A percentile compares a stretch with the other conserved stretches of the same genome.
Conservation (phyloP, 2,329 filamentous ascomycete genomes). For the Aspergillus pseudoterreus region DNA sequence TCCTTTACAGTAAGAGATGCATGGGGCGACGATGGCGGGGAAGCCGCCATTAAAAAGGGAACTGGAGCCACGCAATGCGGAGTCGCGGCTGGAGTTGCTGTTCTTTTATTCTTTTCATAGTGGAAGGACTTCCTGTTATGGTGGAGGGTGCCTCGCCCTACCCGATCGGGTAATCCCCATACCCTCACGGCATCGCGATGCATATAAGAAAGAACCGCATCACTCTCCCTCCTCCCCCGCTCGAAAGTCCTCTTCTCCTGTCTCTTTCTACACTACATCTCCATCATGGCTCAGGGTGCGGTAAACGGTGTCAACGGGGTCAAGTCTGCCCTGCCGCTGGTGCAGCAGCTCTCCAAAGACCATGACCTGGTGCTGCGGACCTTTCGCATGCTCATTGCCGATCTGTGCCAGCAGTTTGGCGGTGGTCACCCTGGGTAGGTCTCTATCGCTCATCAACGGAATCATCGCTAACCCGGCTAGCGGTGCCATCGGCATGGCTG, state of each 20-base stretch:
- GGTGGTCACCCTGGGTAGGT: constrained; percentile 64
- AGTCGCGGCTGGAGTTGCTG: neutral
- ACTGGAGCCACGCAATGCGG: neutral
- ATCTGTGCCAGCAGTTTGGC: constrained; percentile 67
- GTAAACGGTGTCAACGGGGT: constrained; percentile 8
- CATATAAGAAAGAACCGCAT: neutral
- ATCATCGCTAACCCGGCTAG: constrained; percentile 22
- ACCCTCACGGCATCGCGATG: neutral
- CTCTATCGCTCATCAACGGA: too few species aligned
- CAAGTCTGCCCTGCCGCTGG: constrained; percentile 17
- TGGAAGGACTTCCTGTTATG: constrained; percentile 2
- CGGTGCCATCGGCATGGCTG: constrained; percentile 45
- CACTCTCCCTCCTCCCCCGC: too few species aligned
- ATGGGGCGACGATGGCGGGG: neutral
- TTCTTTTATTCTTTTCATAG: neutral
- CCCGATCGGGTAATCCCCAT: constrained; percentile 13
- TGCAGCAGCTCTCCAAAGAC: constrained; percentile 21
- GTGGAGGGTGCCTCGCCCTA: constrained; percentile 13
- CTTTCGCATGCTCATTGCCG: constrained; percentile 62
- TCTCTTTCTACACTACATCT: neutral
- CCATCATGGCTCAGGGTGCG: constrained; percentile 17
- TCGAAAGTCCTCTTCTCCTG: too few species aligned
- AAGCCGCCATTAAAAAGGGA: neutral
- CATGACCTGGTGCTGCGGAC: constrained; percentile 55
- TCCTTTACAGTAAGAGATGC: neutral